These are phyloP conservation scores for Ophiostoma australiae DNA, from an alignment of 2,329 filamentous ascomycete species.

Conservation along the genomic window DNA sequence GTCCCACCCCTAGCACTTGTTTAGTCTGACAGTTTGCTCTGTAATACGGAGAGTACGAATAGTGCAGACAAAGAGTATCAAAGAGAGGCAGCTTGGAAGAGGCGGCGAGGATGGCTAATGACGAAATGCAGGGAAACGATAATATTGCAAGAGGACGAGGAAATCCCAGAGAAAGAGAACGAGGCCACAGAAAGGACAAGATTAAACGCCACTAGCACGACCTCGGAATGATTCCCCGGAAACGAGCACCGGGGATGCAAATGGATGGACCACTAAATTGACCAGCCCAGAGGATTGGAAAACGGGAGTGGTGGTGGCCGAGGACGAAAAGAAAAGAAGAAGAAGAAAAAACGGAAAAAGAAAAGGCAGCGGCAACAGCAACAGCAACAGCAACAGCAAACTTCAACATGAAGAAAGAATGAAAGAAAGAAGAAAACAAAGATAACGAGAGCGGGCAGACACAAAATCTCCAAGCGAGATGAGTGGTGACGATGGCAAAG, in stretches of 20 bases:
- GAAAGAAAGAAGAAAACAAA: not conserved
- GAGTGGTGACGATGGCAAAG: not conserved
- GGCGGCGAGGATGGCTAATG: not conserved
- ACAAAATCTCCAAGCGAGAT: not conserved
- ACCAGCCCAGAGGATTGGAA: slow-evolving; percentile 6
- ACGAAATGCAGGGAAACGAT: not conserved
- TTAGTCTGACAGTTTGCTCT: no score
- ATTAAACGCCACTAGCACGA: not conserved
- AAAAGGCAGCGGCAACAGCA: no score
- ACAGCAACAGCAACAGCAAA: not conserved
- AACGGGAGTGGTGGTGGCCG: not conserved
- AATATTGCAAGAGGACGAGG: not conserved
- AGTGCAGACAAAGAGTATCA: not conserved
- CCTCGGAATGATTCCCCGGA: slow-evolving; percentile 12
- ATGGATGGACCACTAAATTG: not conserved
- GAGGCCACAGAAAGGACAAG: not conserved
- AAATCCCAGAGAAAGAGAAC: not conserved
- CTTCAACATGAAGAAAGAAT: not conserved
- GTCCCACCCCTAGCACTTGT: not conserved
- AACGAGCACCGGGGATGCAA: slow-evolving; percentile 9
- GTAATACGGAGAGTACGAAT: no score
- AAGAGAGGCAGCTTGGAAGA: not conserved
- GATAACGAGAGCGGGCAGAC: no score
- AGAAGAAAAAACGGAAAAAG: not conserved
- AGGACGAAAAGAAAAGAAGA: not conserved